Evolutionary conservation across 2,329 filamentous ascomycete species (phyloP), one percentile per base, ranked within the genome.

Genomic region (Coniochaeta prunicola): DNA sequence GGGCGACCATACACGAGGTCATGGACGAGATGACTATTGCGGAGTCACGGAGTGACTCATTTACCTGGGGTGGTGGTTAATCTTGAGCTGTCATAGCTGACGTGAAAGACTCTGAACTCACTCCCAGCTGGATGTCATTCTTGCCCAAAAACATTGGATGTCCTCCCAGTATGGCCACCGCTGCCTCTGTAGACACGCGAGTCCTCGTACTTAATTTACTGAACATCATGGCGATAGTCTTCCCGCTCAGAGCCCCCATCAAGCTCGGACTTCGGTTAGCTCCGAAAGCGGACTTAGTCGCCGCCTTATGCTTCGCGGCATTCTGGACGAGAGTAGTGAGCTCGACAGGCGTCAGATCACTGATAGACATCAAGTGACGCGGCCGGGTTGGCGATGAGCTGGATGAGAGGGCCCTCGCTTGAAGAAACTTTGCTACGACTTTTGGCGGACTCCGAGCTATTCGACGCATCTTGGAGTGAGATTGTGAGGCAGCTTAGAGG

Each of bases 121-220:
- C 94, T 57, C 94, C 94, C 21, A 99, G 81, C 74, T 99, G 94
- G 62, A 99, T 99, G 70, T 99, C 94, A 58, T 96, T 88, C 70
- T 92, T 94, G 68, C 92, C 92, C 60, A 99, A 75, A 71, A 99
- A 99, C 92, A 99, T 97, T 24, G 94, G 88, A 67, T 96, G 89
- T 0, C 93, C 94, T 38, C 92, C 92, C 79, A 99, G 83, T 60
- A 90, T 79, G n/a, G 88, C 84, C 38, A 97, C 87, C 13, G 94
- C 94, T 8, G 89, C 89, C 78, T 99, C 94, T 1, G 92, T 97
- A 1, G 92, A 96, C 33, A 99, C 88, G 62, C 94, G 87, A 13
- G 94, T 99, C 61, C 94, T 85, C 13, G 94, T 99, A 67, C 90
- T 96, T 65, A 92, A 87, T 78, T 99, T 99, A 81, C 83, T 96